These are phyloP conservation scores for Beauveria sp. DNA, from an alignment of 2,329 filamentous ascomycete species.

Conservation along the genomic window DNA sequence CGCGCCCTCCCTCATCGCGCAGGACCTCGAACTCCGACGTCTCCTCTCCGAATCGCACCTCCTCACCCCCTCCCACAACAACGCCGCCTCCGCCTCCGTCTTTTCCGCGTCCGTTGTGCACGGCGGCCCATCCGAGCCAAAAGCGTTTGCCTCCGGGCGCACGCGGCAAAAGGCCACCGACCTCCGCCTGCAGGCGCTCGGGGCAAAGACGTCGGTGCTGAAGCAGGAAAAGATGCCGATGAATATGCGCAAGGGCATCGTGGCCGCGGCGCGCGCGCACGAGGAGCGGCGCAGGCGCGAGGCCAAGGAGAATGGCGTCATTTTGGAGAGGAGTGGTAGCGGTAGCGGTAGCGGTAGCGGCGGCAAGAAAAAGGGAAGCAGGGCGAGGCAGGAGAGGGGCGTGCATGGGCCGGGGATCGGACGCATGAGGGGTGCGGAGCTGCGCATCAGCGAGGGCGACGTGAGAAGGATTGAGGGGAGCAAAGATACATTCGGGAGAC, in stretches of 20 bases:
- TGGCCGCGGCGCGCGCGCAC: constrained; percentile 52
- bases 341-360: constrained; percentile 27
- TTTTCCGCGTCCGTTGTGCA: constrained; percentile 32
- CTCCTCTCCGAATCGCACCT: constrained; percentile 89
- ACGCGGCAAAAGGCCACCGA: constrained; percentile 77
- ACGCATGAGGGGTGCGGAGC: constrained; percentile 67
- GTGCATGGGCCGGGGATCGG: constrained; percentile 76
- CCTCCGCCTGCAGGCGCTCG: constrained; percentile 72
- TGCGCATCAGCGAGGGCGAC: constrained; percentile 73
- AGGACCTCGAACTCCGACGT: constrained; percentile 86
- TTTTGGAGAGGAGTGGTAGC: constrained; percentile 56
- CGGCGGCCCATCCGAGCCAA: constrained; percentile 29
- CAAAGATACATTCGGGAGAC: constrained; percentile 29
- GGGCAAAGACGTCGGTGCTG: constrained; percentile 67
- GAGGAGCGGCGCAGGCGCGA: constrained; percentile 69
- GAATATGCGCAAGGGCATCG: constrained; percentile 77
- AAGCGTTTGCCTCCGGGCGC: constrained; percentile 51
- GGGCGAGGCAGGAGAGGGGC: constrained; percentile 43
- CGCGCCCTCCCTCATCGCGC: constrained; percentile 66
- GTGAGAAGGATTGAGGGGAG: constrained; percentile 60
- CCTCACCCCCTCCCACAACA: constrained; percentile 42
- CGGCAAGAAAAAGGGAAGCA: constrained; percentile 30
- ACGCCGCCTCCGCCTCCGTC: constrained; percentile 39
- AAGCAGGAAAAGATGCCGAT: constrained; percentile 85
- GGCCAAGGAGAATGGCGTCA: constrained; percentile 83